A percentile compares a stretch with the other conserved stretches of the same genome.
Evolutionary conservation across 345 rosid species (phyloP).

Genomic region (Erodium maritimum): DNA sequence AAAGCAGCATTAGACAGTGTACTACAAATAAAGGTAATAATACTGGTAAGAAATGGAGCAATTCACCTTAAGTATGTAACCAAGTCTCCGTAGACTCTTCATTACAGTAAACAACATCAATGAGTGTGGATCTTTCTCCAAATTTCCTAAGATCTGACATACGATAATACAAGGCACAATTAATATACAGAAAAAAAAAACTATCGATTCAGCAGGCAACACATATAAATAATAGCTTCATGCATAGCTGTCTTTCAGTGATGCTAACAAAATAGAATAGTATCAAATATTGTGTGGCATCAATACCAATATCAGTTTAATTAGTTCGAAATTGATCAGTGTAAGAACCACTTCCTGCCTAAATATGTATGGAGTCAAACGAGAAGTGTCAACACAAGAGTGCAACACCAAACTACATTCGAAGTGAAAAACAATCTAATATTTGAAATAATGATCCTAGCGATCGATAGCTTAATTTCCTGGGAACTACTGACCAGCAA

Average conservation of each 20-base stretch:
- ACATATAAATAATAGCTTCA: neutral
- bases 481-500: neutral
- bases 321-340: too few species aligned
- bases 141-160: constrained; percentile 67
- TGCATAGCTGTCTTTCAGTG: neutral
- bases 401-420: neutral
- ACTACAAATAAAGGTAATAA: neutral
- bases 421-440: neutral
- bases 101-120: constrained; percentile 66
- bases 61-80: constrained; percentile 62
- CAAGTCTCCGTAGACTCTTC: constrained; percentile 72
- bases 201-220: neutral
- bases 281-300: too few species aligned
- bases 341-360: neutral
- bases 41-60: too few species aligned
- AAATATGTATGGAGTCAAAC: neutral
- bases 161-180: constrained; percentile 10
- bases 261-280: neutral
- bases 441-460: too few species aligned
- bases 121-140: constrained; percentile 55
- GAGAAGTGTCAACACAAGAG: neutral
- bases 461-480: neutral
- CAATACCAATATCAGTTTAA: too few species aligned
- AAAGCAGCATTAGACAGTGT: constrained; percentile 2
- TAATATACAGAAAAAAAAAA: constrained; percentile 2